phyloP scores from a whole-genome alignment of 2,329 filamentous ascomycete species.

The Pseudocercospora vitis region DNA sequence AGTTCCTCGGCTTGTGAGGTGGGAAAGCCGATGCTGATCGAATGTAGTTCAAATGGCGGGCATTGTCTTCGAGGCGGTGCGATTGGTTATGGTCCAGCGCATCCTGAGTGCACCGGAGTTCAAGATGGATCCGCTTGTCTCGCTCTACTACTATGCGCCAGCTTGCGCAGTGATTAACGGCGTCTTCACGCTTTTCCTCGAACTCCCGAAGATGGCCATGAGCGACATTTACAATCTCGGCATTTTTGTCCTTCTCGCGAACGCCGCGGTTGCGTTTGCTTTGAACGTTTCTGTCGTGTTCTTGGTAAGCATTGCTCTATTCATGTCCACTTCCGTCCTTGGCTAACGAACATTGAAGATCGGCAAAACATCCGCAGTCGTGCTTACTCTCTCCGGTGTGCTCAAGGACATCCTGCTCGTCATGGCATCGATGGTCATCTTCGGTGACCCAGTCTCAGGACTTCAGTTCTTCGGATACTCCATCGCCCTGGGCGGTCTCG shows the following conservation, averaged over 20 bases:
- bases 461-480: slow-evolving; percentile 83
- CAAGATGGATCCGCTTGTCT: slow-evolving; percentile 92
- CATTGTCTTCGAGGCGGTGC: slow-evolving; percentile 78
- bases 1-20: background rate
- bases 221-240: slow-evolving; percentile 72
- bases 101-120: slow-evolving; percentile 78
- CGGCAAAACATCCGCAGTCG: slow-evolving; percentile 81
- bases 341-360: slow-evolving; percentile 55
- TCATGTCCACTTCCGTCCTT: background rate
- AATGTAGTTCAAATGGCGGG: slow-evolving; percentile 69
- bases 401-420: slow-evolving; percentile 87
- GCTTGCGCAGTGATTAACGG: slow-evolving; percentile 82
- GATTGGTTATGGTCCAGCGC: slow-evolving; percentile 80
- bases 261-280: slow-evolving; percentile 75
- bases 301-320: slow-evolving; percentile 59
- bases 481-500: slow-evolving; percentile 74
- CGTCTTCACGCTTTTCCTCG: slow-evolving; percentile 69
- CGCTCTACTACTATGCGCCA: slow-evolving; percentile 86
- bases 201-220: slow-evolving; percentile 69
- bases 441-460: slow-evolving; percentile 70
- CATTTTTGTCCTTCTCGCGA: slow-evolving; percentile 68
- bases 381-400: slow-evolving; percentile 82
- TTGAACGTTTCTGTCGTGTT: slow-evolving; percentile 85
- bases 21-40: background rate
- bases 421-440: slow-evolving; percentile 75